Evolutionary conservation across 2,329 filamentous ascomycete genomes (phyloP).

Genomic region (Trichoderma sp.): DNA sequence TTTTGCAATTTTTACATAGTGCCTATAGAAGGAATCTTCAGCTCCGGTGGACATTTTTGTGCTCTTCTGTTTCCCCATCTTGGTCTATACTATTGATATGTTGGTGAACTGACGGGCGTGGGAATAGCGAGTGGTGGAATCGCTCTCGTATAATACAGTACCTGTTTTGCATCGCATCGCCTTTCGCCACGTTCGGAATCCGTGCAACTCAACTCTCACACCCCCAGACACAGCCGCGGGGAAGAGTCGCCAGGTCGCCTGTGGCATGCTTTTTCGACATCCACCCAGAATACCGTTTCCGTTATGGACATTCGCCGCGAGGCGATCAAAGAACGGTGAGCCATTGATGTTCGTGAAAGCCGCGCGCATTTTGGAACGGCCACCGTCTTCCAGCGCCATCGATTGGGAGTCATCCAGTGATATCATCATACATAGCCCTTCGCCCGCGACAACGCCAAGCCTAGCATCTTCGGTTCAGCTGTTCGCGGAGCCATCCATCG

Average conservation of each 20-base stretch:
- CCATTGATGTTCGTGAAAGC: neutral
- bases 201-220: no score
- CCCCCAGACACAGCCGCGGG: no score
- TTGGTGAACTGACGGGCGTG: neutral
- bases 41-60: neutral
- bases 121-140: neutral
- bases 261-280: neutral
- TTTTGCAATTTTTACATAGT: neutral
- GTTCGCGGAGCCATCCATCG: neutral
- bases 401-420: neutral
- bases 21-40: neutral
- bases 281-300: neutral
- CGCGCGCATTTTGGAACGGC: neutral
- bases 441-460: neutral
- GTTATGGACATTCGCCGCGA: neutral
- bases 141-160: no score
- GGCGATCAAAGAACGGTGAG: neutral
- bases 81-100: neutral
- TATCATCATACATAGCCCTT: neutral
- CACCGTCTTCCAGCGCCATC: neutral
- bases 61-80: neutral
- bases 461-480: neutral
- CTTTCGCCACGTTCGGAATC: no score
- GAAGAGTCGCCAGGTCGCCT: no score
- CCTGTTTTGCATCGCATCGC: no score